Evolutionary conservation across 768 basidiomycete genomes (phyloP), one percentile per base, ranked within the genome.

Genomic region (Serendipita sp.): DNA sequence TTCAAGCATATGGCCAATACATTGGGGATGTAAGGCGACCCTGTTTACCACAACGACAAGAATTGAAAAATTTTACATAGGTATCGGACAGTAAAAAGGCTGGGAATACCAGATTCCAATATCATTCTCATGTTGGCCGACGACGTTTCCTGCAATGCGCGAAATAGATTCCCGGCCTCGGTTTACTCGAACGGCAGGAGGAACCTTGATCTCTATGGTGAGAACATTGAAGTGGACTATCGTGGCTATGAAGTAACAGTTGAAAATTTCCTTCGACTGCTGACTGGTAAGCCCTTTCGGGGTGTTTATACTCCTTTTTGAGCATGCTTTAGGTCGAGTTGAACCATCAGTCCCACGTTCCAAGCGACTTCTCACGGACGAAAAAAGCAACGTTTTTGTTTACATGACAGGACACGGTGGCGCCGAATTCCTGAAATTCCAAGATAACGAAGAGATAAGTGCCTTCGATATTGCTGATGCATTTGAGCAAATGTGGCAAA

Each of bases 391-490:
- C 70, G 79, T 99, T 66, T 97, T 98, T 71, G 84, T 99, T 18
- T 98, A 96, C 74, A 89, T 98, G 91, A 95, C 96, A 0, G 96
- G 96, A 0, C 96, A 98, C 69, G 96, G 96, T 11, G 96, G 96
- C 0, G 89, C 95, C 70, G 96, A 96, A 74, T 99, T 98, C 73
- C 83, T 99, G 71, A 98, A 99, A 73, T 98, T 99, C 74, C 96
- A 99, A 72, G 96, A 99, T 72, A 93, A 89, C 72, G 96, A 98
- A 74, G 96, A 99, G 73, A 91, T 98, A 70, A 91, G 89, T 66
- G 92, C 95, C 0, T 91, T 89, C 65, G 96, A 98, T 72, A 83
- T 98, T n/a, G 95, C 95, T 0, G 95, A 98, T 72, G 94, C 96
- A 1, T 89, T 98, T 67, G 92, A 92, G 73, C 94, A 97, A 75